phyloP scores from a whole-genome alignment of 176 grass and related monocot genomes.

The Eremochloa ophiuroides region DNA sequence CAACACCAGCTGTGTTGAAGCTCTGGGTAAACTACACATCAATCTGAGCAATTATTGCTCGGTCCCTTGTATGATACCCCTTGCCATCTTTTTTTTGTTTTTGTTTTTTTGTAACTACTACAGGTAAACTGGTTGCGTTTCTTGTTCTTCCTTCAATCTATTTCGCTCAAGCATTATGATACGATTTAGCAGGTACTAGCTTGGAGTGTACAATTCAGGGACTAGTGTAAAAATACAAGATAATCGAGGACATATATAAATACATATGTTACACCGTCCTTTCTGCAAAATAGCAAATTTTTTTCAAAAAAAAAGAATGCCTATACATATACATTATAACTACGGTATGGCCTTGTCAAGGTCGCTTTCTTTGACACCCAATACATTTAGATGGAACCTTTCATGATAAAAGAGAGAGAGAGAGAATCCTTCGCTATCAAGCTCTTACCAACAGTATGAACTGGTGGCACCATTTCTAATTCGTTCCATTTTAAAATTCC shows the following conservation, averaged over 20 bases:
- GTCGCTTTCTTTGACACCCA: constrained; percentile 22
- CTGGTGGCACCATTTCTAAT: background rate
- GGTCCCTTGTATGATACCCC: background rate
- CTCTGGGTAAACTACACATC: too few species aligned
- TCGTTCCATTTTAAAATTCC: background rate
- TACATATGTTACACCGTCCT: background rate
- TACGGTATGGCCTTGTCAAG: background rate
- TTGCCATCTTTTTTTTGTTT: background rate
- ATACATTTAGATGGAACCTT: background rate
- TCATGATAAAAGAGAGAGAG: background rate
- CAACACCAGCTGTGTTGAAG: too few species aligned
- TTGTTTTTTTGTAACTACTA: too few species aligned
- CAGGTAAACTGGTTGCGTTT: too few species aligned
- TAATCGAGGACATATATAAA: background rate
- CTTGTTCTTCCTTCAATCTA: background rate
- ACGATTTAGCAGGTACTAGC: background rate
- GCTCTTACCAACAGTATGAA: constrained; percentile 3
- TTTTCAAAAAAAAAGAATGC: background rate
- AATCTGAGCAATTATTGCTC: background rate
- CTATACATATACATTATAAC: background rate
- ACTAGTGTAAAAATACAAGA: background rate
- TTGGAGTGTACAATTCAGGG: background rate
- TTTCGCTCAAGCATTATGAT: background rate
- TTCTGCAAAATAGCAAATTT: background rate
- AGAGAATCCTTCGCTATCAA: constrained; percentile 27